A percentile compares a stretch with the other conserved stretches of the same genome.
Conservation (phyloP, 2,329 filamentous ascomycete genomes). For the Exophiala alcalophila region DNA sequence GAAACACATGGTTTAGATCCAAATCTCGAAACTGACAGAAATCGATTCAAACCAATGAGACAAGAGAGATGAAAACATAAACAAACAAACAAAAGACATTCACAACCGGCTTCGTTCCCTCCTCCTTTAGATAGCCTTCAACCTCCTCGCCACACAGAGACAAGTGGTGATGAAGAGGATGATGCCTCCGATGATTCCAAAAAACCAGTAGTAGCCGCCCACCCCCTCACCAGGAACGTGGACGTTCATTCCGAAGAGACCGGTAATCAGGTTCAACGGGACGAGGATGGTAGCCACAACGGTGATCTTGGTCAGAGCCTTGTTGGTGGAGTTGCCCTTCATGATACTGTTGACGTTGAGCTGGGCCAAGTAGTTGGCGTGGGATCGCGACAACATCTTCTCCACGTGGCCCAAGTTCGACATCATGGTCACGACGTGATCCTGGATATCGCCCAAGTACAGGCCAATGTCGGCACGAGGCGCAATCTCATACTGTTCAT, state of each 20-base stretch:
- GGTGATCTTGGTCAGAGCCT: slow-evolving; percentile 90
- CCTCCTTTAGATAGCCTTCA: slow-evolving; percentile 21
- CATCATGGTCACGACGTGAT: slow-evolving; percentile 99
- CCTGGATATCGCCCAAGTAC: slow-evolving; percentile 95
- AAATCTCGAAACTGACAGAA: not conserved
- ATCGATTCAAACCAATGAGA: not conserved
- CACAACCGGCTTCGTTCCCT: not conserved
- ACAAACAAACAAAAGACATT: not conserved
- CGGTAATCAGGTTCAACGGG: slow-evolving; percentile 85
- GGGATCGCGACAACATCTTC: slow-evolving; percentile 90
- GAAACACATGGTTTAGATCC: too few species aligned
- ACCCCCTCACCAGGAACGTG: slow-evolving; percentile 42
- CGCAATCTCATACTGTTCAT: slow-evolving; percentile 92
- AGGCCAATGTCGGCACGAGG: slow-evolving; percentile 94
- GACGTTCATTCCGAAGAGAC: slow-evolving; percentile 54
- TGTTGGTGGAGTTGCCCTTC: slow-evolving; percentile 83
- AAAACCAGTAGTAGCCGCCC: slow-evolving; percentile 46
- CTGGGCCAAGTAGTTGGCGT: slow-evolving; percentile 95
- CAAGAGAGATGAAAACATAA: not conserved
- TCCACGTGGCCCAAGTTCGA: slow-evolving; percentile 93
- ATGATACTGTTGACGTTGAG: slow-evolving; percentile 87
- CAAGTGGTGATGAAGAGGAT: slow-evolving; percentile 40
- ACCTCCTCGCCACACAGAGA: slow-evolving; percentile 39
- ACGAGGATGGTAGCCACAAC: slow-evolving; percentile 93
- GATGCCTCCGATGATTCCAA: slow-evolving; percentile 49